A percentile compares a stretch with the other conserved stretches of the same genome.
Evolutionary conservation across 345 rosid species (phyloP).

Genomic region (Rhodomyrtus tomentosa): DNA sequence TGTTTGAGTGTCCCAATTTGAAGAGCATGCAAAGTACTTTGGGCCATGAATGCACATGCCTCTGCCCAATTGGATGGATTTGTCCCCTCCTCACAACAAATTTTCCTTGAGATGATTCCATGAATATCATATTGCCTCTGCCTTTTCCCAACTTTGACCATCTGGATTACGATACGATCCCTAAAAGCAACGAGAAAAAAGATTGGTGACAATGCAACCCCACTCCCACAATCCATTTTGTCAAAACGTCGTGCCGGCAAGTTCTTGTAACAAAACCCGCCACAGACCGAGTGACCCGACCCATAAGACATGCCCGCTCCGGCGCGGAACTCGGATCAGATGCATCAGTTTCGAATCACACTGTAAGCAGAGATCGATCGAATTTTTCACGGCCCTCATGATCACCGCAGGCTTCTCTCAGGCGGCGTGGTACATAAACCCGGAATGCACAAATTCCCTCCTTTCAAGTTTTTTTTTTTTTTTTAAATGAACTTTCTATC

Average conservation of each 20-base stretch:
- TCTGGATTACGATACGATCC: not conserved
- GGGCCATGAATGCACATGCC: not conserved
- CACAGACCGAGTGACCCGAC: not conserved
- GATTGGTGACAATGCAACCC: not conserved
- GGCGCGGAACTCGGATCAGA: not conserved
- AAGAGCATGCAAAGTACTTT: not conserved
- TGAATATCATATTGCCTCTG: not conserved
- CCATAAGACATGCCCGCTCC: not conserved
- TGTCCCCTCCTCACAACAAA: not conserved
- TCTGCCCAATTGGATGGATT: not conserved
- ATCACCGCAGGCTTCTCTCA: not conserved
- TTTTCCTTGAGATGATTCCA: not conserved
- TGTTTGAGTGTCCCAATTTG: not conserved
- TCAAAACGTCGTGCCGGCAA: not conserved
- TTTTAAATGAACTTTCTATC: not conserved
- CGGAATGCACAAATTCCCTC: not conserved
- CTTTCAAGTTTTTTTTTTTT: not conserved
- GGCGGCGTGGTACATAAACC: not conserved
- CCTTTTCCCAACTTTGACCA: not conserved
- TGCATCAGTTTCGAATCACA: not conserved
- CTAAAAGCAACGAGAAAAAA: not conserved
- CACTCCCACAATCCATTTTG: not conserved
- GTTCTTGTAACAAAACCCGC: not conserved
- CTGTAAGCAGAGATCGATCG: too few relatives aligned
- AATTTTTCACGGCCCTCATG: not conserved